These are phyloP conservation scores for Fusarium vanettenii DNA, from an alignment of 2,329 filamentous ascomycete species.

Conservation along the genomic window DNA sequence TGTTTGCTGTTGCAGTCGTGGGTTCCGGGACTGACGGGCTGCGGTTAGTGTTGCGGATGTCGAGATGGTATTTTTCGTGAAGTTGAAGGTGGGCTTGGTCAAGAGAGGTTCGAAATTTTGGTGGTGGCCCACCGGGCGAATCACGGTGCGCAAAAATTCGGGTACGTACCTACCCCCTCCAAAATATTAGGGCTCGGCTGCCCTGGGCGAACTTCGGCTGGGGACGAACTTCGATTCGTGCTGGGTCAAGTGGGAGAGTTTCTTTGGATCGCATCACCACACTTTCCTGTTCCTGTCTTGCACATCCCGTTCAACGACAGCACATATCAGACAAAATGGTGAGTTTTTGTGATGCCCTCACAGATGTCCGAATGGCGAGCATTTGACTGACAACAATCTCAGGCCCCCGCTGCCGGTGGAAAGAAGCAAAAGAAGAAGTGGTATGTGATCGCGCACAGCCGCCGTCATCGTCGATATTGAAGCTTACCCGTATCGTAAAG, in stretches of 20 bases:
- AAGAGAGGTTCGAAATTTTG: conserved; percentile 51
- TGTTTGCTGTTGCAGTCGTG: conserved; percentile 66
- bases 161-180: conserved; percentile 45
- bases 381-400: conserved; percentile 37
- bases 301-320: conserved; percentile 54
- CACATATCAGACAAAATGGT: conserved; percentile 60
- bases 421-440: conserved; percentile 67
- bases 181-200: conserved; percentile 56
- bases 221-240: conserved; percentile 7
- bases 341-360: conserved; percentile 40
- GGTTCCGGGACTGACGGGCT: conserved; percentile 51
- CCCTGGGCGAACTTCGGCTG: conserved; percentile 52
- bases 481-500: conserved; percentile 37
- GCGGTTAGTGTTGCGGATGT: conserved; percentile 53
- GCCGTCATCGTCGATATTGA: conserved; percentile 9
- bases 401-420: conserved; percentile 60
- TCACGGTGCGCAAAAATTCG: conserved; percentile 45
- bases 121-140: conserved; percentile 51
- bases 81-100: conserved; percentile 48
- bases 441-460: conserved; percentile 42
- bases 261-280: conserved; percentile 43
- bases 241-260: conserved; percentile 43
- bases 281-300: conserved; percentile 46
- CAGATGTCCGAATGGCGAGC: conserved; percentile 13
- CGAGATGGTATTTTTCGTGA: conserved; percentile 49